phyloP scores from a whole-genome alignment of 164 flowering plant species.

The Piper longum region DNA sequence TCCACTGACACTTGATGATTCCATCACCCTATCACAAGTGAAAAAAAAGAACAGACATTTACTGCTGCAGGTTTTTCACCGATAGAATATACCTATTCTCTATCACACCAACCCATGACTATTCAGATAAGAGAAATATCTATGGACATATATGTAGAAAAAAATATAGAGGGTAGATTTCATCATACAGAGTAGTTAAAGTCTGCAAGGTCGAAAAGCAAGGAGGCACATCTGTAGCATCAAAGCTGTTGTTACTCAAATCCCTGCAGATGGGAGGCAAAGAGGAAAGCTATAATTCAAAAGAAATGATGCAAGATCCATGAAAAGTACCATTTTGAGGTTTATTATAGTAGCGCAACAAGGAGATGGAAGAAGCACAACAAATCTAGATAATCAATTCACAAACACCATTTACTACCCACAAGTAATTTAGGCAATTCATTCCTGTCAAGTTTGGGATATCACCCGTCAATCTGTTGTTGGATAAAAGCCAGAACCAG shows the following conservation, averaged over 20 bases:
- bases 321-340: no score
- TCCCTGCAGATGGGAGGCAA: slow-evolving; percentile 30
- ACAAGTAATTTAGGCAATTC: slow-evolving; percentile 66
- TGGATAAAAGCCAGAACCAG: slow-evolving; percentile 52
- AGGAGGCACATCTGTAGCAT: slow-evolving; percentile 44
- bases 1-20: slow-evolving; percentile 52
- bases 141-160: no score
- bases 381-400: neutral
- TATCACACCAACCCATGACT: no score
- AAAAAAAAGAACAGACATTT: neutral
- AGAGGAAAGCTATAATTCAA: no score
- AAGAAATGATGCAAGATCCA: no score
- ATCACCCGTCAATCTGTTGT: slow-evolving; percentile 45
- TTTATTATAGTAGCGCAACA: no score
- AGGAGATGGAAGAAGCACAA: neutral
- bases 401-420: slow-evolving; percentile 14
- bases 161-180: neutral
- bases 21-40: slow-evolving; percentile 34
- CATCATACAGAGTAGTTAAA: slow-evolving; percentile 75
- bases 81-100: no score
- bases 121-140: no score
- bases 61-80: neutral
- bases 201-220: slow-evolving; percentile 75
- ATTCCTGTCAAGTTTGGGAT: slow-evolving; percentile 57
- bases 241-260: slow-evolving; percentile 74